Base-by-base conservation (phyloP, 225 moss, liverwort and hornwort genomes). In the Polytrichum commune region DNA sequence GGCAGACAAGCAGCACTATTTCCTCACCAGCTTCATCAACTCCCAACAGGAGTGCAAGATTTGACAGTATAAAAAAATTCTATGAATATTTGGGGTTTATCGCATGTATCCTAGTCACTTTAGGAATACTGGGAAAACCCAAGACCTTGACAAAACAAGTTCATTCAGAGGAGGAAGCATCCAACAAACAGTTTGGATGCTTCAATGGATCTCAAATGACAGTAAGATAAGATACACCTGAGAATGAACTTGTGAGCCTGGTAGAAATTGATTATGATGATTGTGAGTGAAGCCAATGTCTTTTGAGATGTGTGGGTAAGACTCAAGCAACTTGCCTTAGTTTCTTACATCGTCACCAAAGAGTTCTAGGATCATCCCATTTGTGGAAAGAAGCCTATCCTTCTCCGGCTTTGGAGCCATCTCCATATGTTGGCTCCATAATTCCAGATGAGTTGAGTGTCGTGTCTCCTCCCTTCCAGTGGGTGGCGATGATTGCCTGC, bases 291-390 rank as follows among this genome's bases (percentile, higher is more conserved):
- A 32, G 27, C 63, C 22, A 64, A 27, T 29, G 27, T 64, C 24
- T 8, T 68, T 25, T 68, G 24, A 53, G 24, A 55, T 28, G 23
- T 57, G 22, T 54, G 29, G 29, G 55, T 18, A 29, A 19, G 53
- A 69, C 27, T 55, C 23, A 54, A 67, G 26, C 69, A 65, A 38
- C 28, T 77, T 80, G 77, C 77, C 77, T 72, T 53, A 75, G 74
- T 78, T 68, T 66, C 84, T 84, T 75, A 81, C 84, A 75, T 92
- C 92, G 65, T 86, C 90, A 54, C 95, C 95, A 81, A 95, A 92
- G 66, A 95, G 80, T 77, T 92, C 92, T 78, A 89, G 83, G 81
- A 95, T 92, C 95, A 92, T 89, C 72, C 95, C 92, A 74, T 86
- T 90, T 19, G 95, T 95, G 60, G 95, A 95, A 69, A 95, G 83